Base-by-base conservation (phyloP, 139 green algal species). In the Picochlorum sp. region DNA sequence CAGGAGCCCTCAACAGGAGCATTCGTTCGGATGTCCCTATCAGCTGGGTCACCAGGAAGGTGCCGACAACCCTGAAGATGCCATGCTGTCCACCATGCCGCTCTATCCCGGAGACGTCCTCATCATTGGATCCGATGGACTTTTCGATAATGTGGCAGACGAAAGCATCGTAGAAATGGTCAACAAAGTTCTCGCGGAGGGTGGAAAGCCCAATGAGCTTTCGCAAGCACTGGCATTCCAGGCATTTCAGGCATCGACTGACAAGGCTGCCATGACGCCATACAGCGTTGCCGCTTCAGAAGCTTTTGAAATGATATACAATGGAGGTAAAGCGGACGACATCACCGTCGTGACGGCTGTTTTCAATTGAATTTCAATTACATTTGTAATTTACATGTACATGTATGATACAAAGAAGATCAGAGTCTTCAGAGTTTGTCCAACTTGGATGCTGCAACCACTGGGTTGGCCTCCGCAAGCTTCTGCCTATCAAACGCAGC, bases 101-200 rank as follows among this genome's bases (percentile, higher is more conserved):
- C 63, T 96, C 26, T 26, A 54, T 49, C 62, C 79, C 2, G 90
- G 89, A 2, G 90, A 97, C 63, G 57, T 95, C 1, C 60, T 97
- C 9, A 68, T 97, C 16, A 75, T 96, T 61, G 91, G 91, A 38
- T 81, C 73, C 15, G 91, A 97, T 56, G 91, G 91, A 2, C 79
- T 97, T 52, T 89, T 86, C 45, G 91, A 97, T 82, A 97, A 97
- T 71, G 38, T 97, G 14, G 65, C 54, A 7, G 85, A 94, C 13
- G 57, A 75, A 3, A 80, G 88, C 26, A 85, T 95, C 4, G 13
- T 84, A n/a, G 51, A 72, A 2, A 49, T 69, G 18, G 77, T 85
- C 30, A 31, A 71, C 30, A 15, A 54, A 18, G 45, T 41, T 3
- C 23, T 66, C 54, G 7, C 61, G 31, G 26, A 63, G 21, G 71